Evolutionary conservation across 192 early-diverging fungal genomes (phyloP).

Genomic region (Mortierella antarctica): DNA sequence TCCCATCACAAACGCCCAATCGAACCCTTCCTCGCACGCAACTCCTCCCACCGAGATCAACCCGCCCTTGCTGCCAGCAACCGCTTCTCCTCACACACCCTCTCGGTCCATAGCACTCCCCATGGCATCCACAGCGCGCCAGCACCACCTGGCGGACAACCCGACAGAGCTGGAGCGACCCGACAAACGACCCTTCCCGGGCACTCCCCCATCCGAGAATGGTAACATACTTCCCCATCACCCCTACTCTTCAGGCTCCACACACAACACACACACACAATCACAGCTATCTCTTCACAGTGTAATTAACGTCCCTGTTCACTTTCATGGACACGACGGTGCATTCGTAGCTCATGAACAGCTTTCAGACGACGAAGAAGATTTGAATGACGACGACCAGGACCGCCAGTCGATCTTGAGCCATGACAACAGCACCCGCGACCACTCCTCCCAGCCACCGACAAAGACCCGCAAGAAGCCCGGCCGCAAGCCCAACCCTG

Average conservation of each 20-base stretch:
- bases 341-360: slow-evolving; percentile 9
- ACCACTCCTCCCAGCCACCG: slow-evolving; percentile 40
- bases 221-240: slow-evolving; percentile 14
- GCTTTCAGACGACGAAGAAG: slow-evolving; percentile 16
- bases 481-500: slow-evolving; percentile 68
- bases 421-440: slow-evolving; percentile 6
- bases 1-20: neutral
- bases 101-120: slow-evolving; percentile 1
- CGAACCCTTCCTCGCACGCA: neutral
- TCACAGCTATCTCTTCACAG: neutral
- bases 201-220: slow-evolving; percentile 23
- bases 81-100: neutral
- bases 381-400: slow-evolving; percentile 18
- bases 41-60: no score
- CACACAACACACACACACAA: neutral
- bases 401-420: slow-evolving; percentile 27
- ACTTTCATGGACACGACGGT: neutral
- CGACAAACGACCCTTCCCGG: slow-evolving; percentile 37
- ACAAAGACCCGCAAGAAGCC: slow-evolving; percentile 64
- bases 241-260: neutral
- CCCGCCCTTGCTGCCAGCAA: neutral
- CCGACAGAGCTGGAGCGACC: slow-evolving; percentile 18
- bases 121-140: slow-evolving; percentile 22
- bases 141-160: neutral
- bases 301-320: neutral